Conservation (phyloP, 2,329 filamentous ascomycete species). For the Didymellaceae sp. region DNA sequence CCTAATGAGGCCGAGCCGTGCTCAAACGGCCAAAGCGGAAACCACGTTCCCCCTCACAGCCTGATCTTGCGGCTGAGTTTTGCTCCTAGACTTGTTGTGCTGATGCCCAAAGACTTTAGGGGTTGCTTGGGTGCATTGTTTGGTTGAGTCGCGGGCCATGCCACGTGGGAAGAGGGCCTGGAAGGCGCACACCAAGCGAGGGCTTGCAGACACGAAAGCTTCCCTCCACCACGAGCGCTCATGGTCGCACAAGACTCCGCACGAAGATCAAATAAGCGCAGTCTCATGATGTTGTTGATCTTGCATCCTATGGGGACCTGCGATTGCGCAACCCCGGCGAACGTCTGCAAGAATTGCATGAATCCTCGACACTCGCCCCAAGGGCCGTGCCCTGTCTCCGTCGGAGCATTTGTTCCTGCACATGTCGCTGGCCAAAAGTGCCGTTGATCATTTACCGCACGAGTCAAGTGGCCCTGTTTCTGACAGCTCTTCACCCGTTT, state of each 20-base stretch:
- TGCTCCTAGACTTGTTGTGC: neutral
- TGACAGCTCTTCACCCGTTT: slow-evolving; percentile 5
- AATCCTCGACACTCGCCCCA: slow-evolving; percentile 3
- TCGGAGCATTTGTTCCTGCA: slow-evolving; percentile 9
- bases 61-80: slow-evolving; percentile 3
- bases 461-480: slow-evolving; percentile 4
- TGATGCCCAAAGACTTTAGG: slow-evolving; percentile 15
- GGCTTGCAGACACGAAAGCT: slow-evolving; percentile 11
- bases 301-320: neutral
- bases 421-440: slow-evolving; percentile 7
- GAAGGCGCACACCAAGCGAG: too few species aligned
- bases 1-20: slow-evolving; percentile 5
- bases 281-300: neutral
- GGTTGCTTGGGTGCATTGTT: neutral
- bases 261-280: neutral
- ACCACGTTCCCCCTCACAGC: slow-evolving; percentile 2
- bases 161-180: too few species aligned
- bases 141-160: too few species aligned
- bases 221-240: neutral
- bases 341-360: neutral
- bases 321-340: neutral
- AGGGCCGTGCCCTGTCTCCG: slow-evolving; percentile 1
- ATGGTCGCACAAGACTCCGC: neutral
- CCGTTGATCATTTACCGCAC: slow-evolving; percentile 1
- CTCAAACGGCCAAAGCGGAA: slow-evolving; percentile 3